Base-by-base conservation (phyloP, 257 asterid genomes). In the Plectranthus barbatus region DNA sequence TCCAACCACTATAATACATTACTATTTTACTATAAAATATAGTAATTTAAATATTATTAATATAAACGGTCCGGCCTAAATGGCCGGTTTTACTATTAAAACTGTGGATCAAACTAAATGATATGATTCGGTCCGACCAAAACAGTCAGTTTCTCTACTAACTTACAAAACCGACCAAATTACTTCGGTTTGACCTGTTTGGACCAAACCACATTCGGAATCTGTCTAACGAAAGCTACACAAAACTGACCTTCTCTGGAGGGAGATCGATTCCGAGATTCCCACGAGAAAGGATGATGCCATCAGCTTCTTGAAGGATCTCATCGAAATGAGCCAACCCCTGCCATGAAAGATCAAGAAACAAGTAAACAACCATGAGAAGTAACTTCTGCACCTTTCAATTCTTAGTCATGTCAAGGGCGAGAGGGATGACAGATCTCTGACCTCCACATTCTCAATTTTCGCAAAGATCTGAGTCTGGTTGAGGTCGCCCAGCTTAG, bases 241-340 rank as follows among this genome's bases (percentile, higher is more conserved):
- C n/a, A n/a, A n/a, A n/a, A n/a, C n/a, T n/a, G n/a, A 31, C 11
- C 95, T 91, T 91, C 75, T 91, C 98, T 12, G 98, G 96, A 29
- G 96, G 98, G 63, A 91, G 94, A 77, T 91, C 98, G 36, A 91
- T 88, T 63, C 98, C 96, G 14, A 91, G 88, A 64, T 91, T 91
- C 40, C 98, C 98, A 60, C 98, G 96, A 45, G 95, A 86, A 51
- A 91, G 84, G 73, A 91, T 91, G 77, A 91, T 86, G 60, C 98
- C 98, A 68, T 91, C 95, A 41, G 96, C 98, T 77, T 83, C 98
- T 78, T 77, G 80, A 9, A 91, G 91, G 67, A 91, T 86, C 81
- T 88, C 98, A 74, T 91, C 98, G 67, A 88, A 88, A 83, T 88
- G 89, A 52, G 63, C 56, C 83, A 91, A 80, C 9, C 96, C 96